Evolutionary conservation across 495 filamentous ascomycete genomes (phyloP).

Genomic region (Talaromyces thailandensis): DNA sequence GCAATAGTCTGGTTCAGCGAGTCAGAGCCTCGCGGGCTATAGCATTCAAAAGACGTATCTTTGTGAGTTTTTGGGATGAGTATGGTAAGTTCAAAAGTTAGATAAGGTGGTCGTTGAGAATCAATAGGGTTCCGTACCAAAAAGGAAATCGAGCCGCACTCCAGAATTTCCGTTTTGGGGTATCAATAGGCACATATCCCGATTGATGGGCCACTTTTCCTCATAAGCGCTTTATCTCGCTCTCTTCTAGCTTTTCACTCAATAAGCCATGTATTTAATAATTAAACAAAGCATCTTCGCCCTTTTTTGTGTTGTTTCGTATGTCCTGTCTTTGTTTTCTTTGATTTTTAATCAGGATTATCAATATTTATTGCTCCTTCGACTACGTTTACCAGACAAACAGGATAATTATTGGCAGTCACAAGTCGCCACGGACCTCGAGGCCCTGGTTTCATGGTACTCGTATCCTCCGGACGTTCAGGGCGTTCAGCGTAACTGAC

Average conservation of each 20-base stretch:
- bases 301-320: neutral
- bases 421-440: neutral
- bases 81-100: neutral
- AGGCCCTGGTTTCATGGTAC: neutral
- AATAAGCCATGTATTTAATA: neutral
- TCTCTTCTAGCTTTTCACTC: neutral
- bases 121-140: neutral
- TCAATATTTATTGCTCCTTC: neutral
- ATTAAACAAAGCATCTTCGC: neutral
- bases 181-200: constrained; percentile 5
- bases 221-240: neutral
- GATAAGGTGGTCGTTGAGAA: neutral
- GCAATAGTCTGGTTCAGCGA: neutral
- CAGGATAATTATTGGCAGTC: neutral
- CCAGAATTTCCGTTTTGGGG: constrained; percentile 3
- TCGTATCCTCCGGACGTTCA: neutral
- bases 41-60: neutral
- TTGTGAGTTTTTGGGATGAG: neutral
- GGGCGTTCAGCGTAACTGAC: neutral
- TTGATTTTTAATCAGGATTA: neutral
- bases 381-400: neutral
- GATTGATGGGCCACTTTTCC: neutral
- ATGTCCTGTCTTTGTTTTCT: neutral
- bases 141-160: neutral
- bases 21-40: neutral